Evolutionary conservation across 2,329 filamentous ascomycete species (phyloP), one percentile per base, ranked within the genome.

Genomic region (Sporothrix luriei): DNA sequence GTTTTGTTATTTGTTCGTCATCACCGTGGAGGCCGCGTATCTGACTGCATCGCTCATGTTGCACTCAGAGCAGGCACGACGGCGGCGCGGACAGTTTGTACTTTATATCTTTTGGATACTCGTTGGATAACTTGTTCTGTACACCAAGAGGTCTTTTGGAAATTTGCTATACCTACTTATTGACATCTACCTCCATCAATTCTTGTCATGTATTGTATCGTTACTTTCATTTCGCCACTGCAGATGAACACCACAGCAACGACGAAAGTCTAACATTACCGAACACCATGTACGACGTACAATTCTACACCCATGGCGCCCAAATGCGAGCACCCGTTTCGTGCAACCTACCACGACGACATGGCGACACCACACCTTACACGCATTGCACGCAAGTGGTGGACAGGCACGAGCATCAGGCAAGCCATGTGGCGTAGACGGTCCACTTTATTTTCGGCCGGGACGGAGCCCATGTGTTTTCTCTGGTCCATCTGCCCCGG

Each of bases 71-170:
- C 21, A 21, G 19, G 6, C 13, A 26, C 38, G 21, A 24, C 10
- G 55, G 57, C 21, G 57, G 6, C 19, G 38, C 38, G 21, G 26
- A 9, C 14, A 26, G 29, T 14, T 46, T 62, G 57, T 62, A 62
- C 40, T 57, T 52, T 59, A 48, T 65, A 46, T 49, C 26, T 24
- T 38, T 43, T 59, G 68, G 48, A 69, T 64, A 69, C 16, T 21
- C 29, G 38, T 33, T 33, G 29, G 29, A 33, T 33, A 33, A 33
- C 48, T 62, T 69, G 55, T 38, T 48, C 38, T 69, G 64, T 69
- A 69, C 67, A 62, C 67, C 46, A 48, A 62, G 26, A 46, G 33
- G 33, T 33, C 33, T 33, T 33, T 33, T 33, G 33, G 33, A 7
- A 46, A 16, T 46, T 16, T 46, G 40, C 11, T 46, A 13, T 46